These are phyloP conservation scores for Monosporascus cannonballus DNA, from an alignment of 2,329 filamentous ascomycete species.

Conservation along the genomic window DNA sequence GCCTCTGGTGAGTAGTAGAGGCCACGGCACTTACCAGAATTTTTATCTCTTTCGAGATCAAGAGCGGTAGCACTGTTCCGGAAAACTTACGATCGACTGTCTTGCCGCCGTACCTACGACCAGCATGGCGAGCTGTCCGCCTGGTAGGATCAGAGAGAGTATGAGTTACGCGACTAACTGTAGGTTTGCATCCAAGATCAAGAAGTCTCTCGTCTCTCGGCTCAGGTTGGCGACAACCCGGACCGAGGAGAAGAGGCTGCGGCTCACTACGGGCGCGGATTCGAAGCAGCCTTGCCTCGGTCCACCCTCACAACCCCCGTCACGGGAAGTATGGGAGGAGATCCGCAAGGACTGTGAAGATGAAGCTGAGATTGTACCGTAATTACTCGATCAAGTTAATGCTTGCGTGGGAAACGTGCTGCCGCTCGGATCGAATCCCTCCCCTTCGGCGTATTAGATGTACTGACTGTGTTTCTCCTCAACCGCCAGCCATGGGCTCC, in stretches of 20 bases:
- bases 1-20: slow-evolving; percentile 75
- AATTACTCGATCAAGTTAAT: slow-evolving; percentile 98
- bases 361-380: slow-evolving; percentile 95
- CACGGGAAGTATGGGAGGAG: slow-evolving; percentile 25
- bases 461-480: slow-evolving; percentile 40
- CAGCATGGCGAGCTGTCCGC: neutral
- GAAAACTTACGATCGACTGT: neutral
- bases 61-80: slow-evolving; percentile 55
- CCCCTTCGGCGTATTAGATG: slow-evolving; percentile 9
- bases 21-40: slow-evolving; percentile 19
- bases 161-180: slow-evolving; percentile 25
- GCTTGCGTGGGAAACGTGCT: slow-evolving; percentile 98
- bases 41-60: slow-evolving; percentile 35
- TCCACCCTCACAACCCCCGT: slow-evolving; percentile 42
- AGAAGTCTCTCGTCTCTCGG: slow-evolving; percentile 22
- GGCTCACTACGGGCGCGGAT: slow-evolving; percentile 85
- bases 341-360: slow-evolving; percentile 35
- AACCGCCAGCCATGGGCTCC: slow-evolving; percentile 65
- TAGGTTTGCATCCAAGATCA: slow-evolving; percentile 41
- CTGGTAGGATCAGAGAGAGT: slow-evolving; percentile 15
- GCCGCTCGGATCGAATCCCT: slow-evolving; percentile 59
- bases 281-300: slow-evolving; percentile 39
- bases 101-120: neutral
- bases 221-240: slow-evolving; percentile 1
- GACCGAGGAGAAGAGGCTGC: slow-evolving; percentile 34